Evolutionary conservation across 2,329 filamentous ascomycete species (phyloP), one percentile per base, ranked within the genome.

Genomic region (Nothomitra cinnamomea): DNA sequence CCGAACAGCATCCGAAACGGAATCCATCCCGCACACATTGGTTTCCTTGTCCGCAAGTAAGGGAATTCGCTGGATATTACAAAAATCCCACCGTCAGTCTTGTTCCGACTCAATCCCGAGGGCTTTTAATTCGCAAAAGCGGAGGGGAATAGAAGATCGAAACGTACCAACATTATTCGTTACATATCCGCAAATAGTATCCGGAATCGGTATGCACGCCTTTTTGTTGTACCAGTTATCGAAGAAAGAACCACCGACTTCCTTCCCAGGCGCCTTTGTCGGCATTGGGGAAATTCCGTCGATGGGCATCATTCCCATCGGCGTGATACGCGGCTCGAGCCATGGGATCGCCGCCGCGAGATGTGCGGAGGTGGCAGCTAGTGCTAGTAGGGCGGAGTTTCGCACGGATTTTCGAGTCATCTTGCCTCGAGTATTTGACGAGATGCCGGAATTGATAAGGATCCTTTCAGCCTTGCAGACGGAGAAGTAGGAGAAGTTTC

Each of bases 221-320:
- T 28, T 49, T 24, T 35, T 49, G 24, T 17, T n/a, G 1, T 28
- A n/a, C 45, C 10, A 25, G 21, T 19, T 48, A 4, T 35, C 45
- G 25, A 32, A 32, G 10, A 32, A 32, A 4, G 28, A 32, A 10
- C 28, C 28, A 32, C 10, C 45, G 28, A 28, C 24, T 35, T 5
- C 1, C 28, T 24, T 28, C n/a, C 45, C 45, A 3, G 45, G 45
- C n/a, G 25, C 24, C 8, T 24, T 35, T 17, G 45, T 49, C 5
- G 45, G 45, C 13, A 49, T 8, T n/a, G 45, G 45, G 15, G 45
- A 49, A 19, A 49, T 49, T 24, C 45, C 45, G 21, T 49, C 45
- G 5, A 49, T 7, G 25, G 25, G 3, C 45, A 49, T 49, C 24
- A 49, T 17, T 17, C 45, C 45, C 45, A 49, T 49, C 24, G 45